Conservation (phyloP, 768 basidiomycete species). For the Boletus pseudopeckii region DNA sequence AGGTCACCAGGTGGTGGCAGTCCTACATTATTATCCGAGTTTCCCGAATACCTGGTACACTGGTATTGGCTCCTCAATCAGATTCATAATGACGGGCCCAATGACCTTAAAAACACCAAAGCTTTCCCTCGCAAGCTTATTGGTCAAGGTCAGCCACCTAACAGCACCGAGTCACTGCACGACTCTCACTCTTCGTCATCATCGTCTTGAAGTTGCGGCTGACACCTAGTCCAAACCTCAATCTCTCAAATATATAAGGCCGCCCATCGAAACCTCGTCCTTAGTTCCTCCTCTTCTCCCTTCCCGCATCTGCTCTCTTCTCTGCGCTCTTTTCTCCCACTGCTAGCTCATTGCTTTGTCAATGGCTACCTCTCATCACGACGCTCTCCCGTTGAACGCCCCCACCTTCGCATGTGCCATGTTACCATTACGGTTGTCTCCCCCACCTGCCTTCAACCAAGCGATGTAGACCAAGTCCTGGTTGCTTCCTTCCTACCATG, state of each 20-base stretch:
- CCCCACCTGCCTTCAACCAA: neutral
- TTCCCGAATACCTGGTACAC: no score
- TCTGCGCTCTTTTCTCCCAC: no score
- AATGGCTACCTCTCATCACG: neutral
- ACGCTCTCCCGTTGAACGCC: neutral
- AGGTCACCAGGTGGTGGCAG: no score
- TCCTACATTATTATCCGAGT: no score
- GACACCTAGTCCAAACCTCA: neutral
- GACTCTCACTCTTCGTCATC: no score
- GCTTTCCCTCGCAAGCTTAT: no score
- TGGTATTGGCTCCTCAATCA: no score
- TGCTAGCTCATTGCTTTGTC: neutral
- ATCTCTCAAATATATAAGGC: constrained; percentile 8
- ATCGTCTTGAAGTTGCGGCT: neutral
- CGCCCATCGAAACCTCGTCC: neutral
- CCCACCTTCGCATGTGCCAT: neutral
- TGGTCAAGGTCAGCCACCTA: neutral
- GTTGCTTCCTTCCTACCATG: neutral
- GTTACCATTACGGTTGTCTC: neutral
- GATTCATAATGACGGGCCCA: no score
- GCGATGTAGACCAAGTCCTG: neutral
- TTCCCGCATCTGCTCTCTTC: neutral
- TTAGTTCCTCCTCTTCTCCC: neutral
- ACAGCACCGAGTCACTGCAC: neutral
- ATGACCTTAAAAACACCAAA: no score